Base-by-base conservation (phyloP, 164 flowering plant genomes). In the Vitis labrusca region DNA sequence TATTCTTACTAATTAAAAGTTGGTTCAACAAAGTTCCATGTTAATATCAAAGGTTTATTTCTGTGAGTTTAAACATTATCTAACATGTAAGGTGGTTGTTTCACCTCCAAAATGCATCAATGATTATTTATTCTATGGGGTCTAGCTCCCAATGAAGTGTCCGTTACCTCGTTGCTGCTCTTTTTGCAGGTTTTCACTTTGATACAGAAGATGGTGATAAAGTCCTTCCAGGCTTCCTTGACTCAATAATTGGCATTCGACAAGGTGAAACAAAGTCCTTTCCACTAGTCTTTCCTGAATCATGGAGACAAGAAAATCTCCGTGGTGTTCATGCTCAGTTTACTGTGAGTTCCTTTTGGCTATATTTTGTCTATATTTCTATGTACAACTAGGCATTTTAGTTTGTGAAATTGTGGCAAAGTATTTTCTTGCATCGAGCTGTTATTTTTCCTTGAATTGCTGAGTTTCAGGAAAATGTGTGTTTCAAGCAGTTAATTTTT, bases 131-230 rank as follows among this genome's bases (percentile, higher is more conserved):
- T 47, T 27, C 7, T 3, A 37, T 37, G 44, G 44, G 44, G 6
- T 2, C 7, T 37, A 37, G 44, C 44, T 37, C 44, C 44, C 44
- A 37, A 37, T 67, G 50, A 50, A 32, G 48, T 44, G 32, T 13
- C 44, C 52, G 52, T 17, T 47, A n/a, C 57, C 51, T 56, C 12
- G 14, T 60, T 67, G 29, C 23, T 27, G 27, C 32, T 56, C 19
- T n/a, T 59, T 71, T 61, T 77, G 58, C 83, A 94, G 99, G 89
- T 61, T 92, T 84, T 79, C 84, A 89, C 70, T 89, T 92, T 79
- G 99, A 95, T 74, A 91, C 99, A 8, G 99, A 95, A 79, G 97
- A 92, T 73, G 89, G 86, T 71, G 89, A 85, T 75, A 86, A 73
- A 65, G 81, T 92, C 47, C 78, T 91, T 74, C 93, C 97, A 73